Percentiles rank a stretch among this genome's conserved stretches.
phyloP scores from a whole-genome alignment of 2,329 filamentous ascomycete species.

The Alternaria gaisen region DNA sequence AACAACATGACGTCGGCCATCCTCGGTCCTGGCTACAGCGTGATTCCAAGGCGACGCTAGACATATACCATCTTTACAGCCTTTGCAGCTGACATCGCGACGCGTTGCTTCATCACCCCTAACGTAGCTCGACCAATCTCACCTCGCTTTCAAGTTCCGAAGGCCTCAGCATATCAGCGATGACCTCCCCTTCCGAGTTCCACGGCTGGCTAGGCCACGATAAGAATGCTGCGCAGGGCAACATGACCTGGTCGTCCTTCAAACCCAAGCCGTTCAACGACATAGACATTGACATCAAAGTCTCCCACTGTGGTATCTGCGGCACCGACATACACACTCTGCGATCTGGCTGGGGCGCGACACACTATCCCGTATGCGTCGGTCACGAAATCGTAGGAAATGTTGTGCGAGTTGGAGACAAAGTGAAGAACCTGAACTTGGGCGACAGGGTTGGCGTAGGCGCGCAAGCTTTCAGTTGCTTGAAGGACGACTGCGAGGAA shows the following conservation, averaged over 20 bases:
- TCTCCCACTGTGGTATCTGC: constrained; percentile 48
- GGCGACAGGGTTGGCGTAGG: constrained; percentile 68
- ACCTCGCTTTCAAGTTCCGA: neutral
- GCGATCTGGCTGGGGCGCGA: constrained; percentile 56
- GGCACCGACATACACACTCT: constrained; percentile 51
- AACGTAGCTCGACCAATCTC: neutral
- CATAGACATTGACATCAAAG: constrained; percentile 49
- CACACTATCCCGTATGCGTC: constrained; percentile 54
- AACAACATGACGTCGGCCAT: constrained; percentile 18
- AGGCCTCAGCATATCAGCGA: constrained; percentile 7
- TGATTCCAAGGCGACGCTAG: neutral
- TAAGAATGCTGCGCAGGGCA: constrained; percentile 59
- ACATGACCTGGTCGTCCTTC: constrained; percentile 63
- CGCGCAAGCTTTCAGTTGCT: constrained; percentile 59
- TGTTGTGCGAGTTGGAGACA: constrained; percentile 48
- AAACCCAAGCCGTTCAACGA: constrained; percentile 52
- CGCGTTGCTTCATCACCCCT: neutral
- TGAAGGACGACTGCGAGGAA: constrained; percentile 60
- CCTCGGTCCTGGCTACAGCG: constrained; percentile 13
- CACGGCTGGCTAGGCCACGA: constrained; percentile 66
- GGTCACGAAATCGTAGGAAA: constrained; percentile 56
- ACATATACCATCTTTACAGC: neutral
- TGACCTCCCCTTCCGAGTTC: constrained; percentile 57
- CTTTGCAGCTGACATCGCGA: neutral
- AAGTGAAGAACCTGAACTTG: constrained; percentile 60